A percentile compares a stretch with the other conserved stretches of the same genome.
These are phyloP conservation scores for Zygotorulaspora florentina DNA, from an alignment of 805 yeast genomes.

Conservation along the genomic window DNA sequence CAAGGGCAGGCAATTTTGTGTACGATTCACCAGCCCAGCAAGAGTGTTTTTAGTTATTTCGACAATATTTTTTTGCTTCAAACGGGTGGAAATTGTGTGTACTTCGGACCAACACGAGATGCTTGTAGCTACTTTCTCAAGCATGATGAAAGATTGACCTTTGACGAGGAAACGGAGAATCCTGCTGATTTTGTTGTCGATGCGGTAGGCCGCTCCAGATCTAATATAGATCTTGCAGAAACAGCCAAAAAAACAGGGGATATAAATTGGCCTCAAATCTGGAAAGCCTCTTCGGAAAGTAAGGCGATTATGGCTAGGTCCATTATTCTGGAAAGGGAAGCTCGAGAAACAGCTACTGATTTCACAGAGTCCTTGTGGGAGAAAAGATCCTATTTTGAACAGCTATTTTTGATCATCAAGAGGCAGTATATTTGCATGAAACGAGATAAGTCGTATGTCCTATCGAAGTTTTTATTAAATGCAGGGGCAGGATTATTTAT, in stretches of 20 bases:
- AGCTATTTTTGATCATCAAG: slow-evolving; percentile 39
- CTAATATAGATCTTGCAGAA: slow-evolving; percentile 37
- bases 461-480: slow-evolving; percentile 53
- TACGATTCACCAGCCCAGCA: slow-evolving; percentile 67
- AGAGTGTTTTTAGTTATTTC: slow-evolving; percentile 53
- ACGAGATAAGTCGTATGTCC: slow-evolving; percentile 60
- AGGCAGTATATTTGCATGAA: slow-evolving; percentile 47
- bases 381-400: slow-evolving; percentile 42
- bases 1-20: slow-evolving; percentile 57
- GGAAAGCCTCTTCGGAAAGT: slow-evolving; percentile 20
- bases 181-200: slow-evolving; percentile 77
- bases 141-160: slow-evolving; percentile 55
- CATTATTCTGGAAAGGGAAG: slow-evolving; percentile 17
- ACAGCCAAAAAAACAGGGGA: slow-evolving; percentile 5
- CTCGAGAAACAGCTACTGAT: slow-evolving; percentile 18
- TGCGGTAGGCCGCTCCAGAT: slow-evolving; percentile 64
- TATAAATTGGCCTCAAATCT: slow-evolving; percentile 23
- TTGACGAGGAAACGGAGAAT: slow-evolving; percentile 47
- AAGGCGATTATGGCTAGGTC: slow-evolving; percentile 4
- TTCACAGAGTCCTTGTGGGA: slow-evolving; percentile 19
- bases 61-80: slow-evolving; percentile 58
- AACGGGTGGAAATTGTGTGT: slow-evolving; percentile 67
- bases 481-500: slow-evolving; percentile 58
- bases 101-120: slow-evolving; percentile 69
- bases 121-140: slow-evolving; percentile 50